Conservation (phyloP, 1,284 basidiomycete species). For the Tausonia pullulans region DNA sequence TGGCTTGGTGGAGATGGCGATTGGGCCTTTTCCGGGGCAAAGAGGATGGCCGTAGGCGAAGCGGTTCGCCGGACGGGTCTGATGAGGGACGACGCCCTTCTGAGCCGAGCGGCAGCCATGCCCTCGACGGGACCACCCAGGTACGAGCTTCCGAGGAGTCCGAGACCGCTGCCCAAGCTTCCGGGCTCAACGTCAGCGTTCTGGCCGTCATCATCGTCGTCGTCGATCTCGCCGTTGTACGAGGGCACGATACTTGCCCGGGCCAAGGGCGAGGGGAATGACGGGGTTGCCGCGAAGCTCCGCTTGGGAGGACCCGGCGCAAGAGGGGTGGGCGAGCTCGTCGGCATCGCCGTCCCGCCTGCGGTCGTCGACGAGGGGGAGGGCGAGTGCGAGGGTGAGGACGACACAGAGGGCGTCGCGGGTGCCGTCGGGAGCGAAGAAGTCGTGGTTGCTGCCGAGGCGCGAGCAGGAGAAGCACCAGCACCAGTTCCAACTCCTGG, state of each 20-base stretch:
- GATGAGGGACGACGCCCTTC: background rate
- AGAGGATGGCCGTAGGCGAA: background rate
- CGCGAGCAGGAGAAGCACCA: no score
- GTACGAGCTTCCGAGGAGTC: background rate
- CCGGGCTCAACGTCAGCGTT: slow-evolving; percentile 11
- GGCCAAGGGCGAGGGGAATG: slow-evolving; percentile 31
- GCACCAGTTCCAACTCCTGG: no score
- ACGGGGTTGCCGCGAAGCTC: slow-evolving; percentile 31
- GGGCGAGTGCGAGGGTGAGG: background rate
- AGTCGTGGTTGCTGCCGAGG: no score
- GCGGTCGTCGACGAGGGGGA: background rate
- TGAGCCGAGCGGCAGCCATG: slow-evolving; percentile 5
- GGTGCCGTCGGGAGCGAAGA: background rate
- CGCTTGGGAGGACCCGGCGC: slow-evolving; percentile 13
- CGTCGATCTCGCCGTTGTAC: slow-evolving; percentile 4
- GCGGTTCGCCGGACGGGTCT: background rate
- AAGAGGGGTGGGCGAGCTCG: background rate
- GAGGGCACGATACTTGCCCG: slow-evolving; percentile 19
- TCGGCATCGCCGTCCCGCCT: no score
- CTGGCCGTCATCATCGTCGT: slow-evolving; percentile 15
- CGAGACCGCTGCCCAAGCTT: background rate
- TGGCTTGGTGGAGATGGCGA: background rate
- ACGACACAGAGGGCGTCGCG: background rate
- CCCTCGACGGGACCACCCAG: background rate
- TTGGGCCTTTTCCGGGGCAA: slow-evolving; percentile 1